These are phyloP conservation scores for Neurospora intermedia DNA, from an alignment of 495 filamentous ascomycete species.

Conservation along the genomic window DNA sequence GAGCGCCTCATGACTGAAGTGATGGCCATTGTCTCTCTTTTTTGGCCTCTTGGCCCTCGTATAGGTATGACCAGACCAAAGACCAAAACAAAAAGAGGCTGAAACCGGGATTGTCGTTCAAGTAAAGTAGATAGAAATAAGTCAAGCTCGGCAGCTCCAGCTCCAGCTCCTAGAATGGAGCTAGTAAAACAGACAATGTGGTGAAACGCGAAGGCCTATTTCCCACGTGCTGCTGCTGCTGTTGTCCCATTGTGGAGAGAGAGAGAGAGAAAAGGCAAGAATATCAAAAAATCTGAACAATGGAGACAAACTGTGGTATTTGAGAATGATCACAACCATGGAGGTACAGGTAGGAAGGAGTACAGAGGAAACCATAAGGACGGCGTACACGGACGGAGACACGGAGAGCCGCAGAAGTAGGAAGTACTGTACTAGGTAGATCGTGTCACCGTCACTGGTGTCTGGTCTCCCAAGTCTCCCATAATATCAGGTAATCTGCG, in stretches of 20 bases:
- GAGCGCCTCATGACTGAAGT: neutral
- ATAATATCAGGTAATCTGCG: neutral
- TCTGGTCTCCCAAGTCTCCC: neutral
- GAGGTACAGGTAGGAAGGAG: neutral
- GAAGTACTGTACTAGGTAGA: neutral
- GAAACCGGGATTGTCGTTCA: neutral
- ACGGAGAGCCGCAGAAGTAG: neutral
- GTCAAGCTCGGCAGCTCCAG: neutral
- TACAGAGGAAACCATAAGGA: neutral
- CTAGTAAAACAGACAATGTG: neutral
- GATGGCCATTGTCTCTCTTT: neutral
- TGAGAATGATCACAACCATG: neutral
- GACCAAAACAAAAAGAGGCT: neutral
- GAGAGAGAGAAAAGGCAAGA: neutral
- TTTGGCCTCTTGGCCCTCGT: neutral
- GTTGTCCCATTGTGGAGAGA: neutral
- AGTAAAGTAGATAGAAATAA: neutral
- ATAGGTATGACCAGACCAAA: neutral
- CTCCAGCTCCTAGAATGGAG: neutral
- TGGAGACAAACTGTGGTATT: neutral
- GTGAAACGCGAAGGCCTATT: neutral
- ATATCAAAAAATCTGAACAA: neutral
- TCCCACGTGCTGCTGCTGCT: neutral
- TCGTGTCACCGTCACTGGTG: neutral
- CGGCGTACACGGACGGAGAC: neutral